A percentile compares a stretch with the other conserved stretches of the same genome.
Evolutionary conservation across 2,329 filamentous ascomycete genomes (phyloP).

Genomic region (Scedosporium dehoogii): DNA sequence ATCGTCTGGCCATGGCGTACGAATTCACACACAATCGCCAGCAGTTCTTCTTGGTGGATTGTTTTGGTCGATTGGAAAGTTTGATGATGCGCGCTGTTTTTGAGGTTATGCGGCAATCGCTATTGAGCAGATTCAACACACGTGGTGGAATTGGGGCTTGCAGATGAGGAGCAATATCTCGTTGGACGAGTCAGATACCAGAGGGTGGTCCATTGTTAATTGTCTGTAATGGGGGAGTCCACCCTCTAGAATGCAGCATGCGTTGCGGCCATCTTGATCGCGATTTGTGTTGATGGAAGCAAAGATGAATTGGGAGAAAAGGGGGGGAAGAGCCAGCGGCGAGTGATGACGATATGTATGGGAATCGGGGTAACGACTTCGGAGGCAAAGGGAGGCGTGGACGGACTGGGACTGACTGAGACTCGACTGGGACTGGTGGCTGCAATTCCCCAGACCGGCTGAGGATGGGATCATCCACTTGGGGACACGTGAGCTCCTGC

Average conservation of each 20-base stretch:
- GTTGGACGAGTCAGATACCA: conserved; percentile 23
- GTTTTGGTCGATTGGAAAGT: neutral
- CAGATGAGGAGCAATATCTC: conserved; percentile 7
- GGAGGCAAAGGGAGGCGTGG: neutral
- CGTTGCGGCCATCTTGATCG: conserved; percentile 15
- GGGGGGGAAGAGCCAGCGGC: neutral
- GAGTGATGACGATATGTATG: neutral
- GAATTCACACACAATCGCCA: neutral
- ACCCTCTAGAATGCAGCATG: conserved; percentile 39
- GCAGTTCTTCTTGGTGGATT: neutral
- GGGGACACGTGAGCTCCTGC: conserved; percentile 4
- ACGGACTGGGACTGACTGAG: neutral
- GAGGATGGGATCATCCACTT: neutral
- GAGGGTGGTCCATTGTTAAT: conserved; percentile 42
- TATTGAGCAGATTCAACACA: neutral
- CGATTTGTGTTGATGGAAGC: neutral
- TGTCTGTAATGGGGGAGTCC: conserved; percentile 20
- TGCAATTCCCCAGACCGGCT: neutral
- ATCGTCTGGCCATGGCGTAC: conserved; percentile 5
- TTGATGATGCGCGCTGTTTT: neutral
- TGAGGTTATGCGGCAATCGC: neutral
- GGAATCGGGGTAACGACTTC: neutral
- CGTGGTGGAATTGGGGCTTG: neutral
- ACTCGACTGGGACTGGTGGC: neutral
- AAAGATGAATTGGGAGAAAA: neutral